Evolutionary conservation across 306 rosid genomes (phyloP), one percentile per base, ranked within the genome.

Genomic region (Arachis hypogaea): DNA sequence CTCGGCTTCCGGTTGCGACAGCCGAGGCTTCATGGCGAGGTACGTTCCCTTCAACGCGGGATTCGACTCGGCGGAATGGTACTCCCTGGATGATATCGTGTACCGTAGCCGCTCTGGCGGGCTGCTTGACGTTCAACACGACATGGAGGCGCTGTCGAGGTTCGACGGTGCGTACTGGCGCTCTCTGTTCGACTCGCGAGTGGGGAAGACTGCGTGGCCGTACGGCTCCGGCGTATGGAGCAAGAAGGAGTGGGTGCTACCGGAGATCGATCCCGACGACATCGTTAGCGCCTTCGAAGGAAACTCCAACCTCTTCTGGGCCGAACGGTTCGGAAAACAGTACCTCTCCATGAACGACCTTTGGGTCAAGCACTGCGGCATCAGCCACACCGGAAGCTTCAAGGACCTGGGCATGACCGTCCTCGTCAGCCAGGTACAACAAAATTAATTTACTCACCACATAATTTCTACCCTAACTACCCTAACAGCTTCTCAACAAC

Each of bases 171-270:
- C 86, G 66, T 89, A 92, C 77, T 88, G 96, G 97, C 82, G 89
- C 1, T 40, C 80, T 11, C 85, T 92, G 3, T 92, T 92, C 43
- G 96, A 92, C 72, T 89, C 97, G 77, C 96, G 96, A 74, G 96
- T 92, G n/a, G 97, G 97, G 12, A 86, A 63, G 71, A 92, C 96
- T 28, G 80, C 93, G 0, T 89, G 97, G 97, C 96, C 97, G 2
- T 92, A 92, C 69, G 98, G 98, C 2, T 92, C 96, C 16, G 96
- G 98, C 4, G 98, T 92, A 2, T 89, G 98, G 96, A 86, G 92
- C 80, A 92, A 92, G 78, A 92, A 92, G 77, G 96, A 89, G 76
- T 92, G 98, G 98, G 96, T 92, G 2, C 73, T 89, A 0, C 96
- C 96, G 1, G 96, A 89, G 85, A 92, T 92, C 44, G 81, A 89